These are phyloP conservation scores for Phylloporus sp. DNA, from an alignment of 768 basidiomycete species.

Conservation along the genomic window DNA sequence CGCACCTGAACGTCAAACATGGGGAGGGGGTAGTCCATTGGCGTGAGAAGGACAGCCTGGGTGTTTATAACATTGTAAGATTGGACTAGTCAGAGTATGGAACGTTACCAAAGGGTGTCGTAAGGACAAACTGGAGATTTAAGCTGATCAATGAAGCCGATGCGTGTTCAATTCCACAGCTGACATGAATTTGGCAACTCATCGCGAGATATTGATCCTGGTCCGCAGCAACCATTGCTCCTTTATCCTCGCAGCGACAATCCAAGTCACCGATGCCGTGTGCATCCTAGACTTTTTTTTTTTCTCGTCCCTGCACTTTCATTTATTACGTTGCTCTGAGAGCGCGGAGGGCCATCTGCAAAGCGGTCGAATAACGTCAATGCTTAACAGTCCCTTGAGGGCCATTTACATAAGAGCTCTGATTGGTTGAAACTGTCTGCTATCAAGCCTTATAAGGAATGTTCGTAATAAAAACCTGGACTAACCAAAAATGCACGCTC, in stretches of 20 bases:
- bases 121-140: background rate
- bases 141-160: slow-evolving; percentile 1
- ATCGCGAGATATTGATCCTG: slow-evolving; percentile 33
- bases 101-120: background rate
- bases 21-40: slow-evolving; percentile 13
- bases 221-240: background rate
- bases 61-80: background rate
- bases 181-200: too few relatives aligned
- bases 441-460: too few relatives aligned
- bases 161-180: background rate
- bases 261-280: background rate
- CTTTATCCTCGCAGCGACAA: background rate
- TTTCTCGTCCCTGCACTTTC: slow-evolving; percentile 8
- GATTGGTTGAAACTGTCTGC: too few relatives aligned
- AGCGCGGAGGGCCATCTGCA: too few relatives aligned
- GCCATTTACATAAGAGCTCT: too few relatives aligned
- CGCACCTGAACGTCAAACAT: slow-evolving; percentile 24
- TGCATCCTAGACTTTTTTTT: background rate
- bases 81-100: background rate
- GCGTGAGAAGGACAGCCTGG: slow-evolving; percentile 1
- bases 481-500: too few relatives aligned
- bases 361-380: too few relatives aligned
- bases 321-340: background rate
- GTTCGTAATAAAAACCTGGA: too few relatives aligned
- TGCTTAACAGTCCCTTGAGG: too few relatives aligned